Base-by-base conservation (phyloP, 768 basidiomycete species). In the Xanthoconium purpureum region DNA sequence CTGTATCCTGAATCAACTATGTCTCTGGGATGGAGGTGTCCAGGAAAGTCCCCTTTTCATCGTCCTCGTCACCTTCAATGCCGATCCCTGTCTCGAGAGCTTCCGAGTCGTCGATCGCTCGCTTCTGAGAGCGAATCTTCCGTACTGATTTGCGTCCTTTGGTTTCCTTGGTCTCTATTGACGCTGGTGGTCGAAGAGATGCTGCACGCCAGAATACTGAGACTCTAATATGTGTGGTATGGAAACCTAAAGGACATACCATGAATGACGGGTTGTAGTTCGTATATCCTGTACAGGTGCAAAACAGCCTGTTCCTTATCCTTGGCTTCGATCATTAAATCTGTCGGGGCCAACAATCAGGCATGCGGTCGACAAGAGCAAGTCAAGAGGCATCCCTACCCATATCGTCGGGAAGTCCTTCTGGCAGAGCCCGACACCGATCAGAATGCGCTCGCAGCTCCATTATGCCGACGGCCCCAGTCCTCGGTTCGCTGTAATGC, bases 281-380 rank as follows among this genome's bases (percentile, higher is more conserved):
- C 77, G 63, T 97, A 96, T 32, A 89, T 85, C 55, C 92, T 71
- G 66, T 91, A 85, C 44, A 96, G 66, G 58, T 95, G 84, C 54
- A 97, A 80, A 6, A 97, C 94, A 2, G 94, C 94, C 67, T 95
- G 94, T 69, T 96, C 94, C 73, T 94, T 91, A 71, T 90, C 91
- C 69, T 94, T 92, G 3, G 91, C 91, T 78, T 95, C 93, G 56
- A 94, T 92, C 93, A 95, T 94, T 61, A 95, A 66, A 73, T 95
- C 92, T 66, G 78, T 64, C 39, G 13, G 18, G 20, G 4, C 24
- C 3, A 14, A 30, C 59, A n/a, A 24, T 49, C 14, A 50, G 9
- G 28, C 11, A n/a, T 46, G 20, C 6, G 6, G 9, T 29, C 17
- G 11, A 45, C 5, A 20, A 35, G 6, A 24, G n/a, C 3, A 8